phyloP scores from a whole-genome alignment of 1,139 yeast genomes.

The Groenewaldozyma sp. region DNA sequence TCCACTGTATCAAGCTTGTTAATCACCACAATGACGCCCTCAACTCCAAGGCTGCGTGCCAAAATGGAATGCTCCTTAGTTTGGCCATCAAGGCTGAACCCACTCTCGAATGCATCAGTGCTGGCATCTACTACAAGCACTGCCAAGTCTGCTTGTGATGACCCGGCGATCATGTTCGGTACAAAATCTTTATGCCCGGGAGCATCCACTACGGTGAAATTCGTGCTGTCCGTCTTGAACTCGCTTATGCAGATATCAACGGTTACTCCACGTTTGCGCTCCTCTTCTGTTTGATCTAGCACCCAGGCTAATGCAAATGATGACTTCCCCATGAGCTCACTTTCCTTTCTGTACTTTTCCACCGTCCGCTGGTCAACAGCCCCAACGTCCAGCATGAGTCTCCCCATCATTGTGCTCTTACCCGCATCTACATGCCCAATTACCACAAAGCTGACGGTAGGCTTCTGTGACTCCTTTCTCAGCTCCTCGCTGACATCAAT shows the following conservation, averaged over 20 bases:
- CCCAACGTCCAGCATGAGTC: conserved; percentile 72
- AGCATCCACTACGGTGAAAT: conserved; percentile 88
- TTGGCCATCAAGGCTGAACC: conserved; percentile 81
- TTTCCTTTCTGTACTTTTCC: conserved; percentile 68
- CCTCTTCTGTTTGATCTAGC: conserved; percentile 91
- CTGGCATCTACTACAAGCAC: conserved; percentile 70
- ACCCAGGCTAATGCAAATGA: conserved; percentile 98
- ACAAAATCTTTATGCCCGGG: conserved; percentile 98
- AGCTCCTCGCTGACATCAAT: conserved; percentile 16
- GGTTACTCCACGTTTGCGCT: conserved; percentile 78
- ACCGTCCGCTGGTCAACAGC: conserved; percentile 71
- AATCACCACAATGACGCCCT: conserved; percentile 62
- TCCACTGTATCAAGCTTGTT: conserved; percentile 76
- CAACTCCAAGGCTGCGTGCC: conserved; percentile 78
- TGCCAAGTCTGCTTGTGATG: conserved; percentile 71
- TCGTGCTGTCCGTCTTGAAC: conserved; percentile 56
- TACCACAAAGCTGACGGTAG: conserved; percentile 21
- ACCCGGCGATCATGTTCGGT: conserved; percentile 98
- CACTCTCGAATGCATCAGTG: conserved; percentile 81
- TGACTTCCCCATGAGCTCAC: conserved; percentile 75
- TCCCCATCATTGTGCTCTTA: conserved; percentile 89
- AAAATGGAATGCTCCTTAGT: conserved; percentile 88
- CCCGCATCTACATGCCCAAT: conserved; percentile 97
- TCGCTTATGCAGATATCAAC: conserved; percentile 83
- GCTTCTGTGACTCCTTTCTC: conserved; percentile 11